Base-by-base conservation (phyloP, 148 eudicot genomes). In the Diospyros kaki region DNA sequence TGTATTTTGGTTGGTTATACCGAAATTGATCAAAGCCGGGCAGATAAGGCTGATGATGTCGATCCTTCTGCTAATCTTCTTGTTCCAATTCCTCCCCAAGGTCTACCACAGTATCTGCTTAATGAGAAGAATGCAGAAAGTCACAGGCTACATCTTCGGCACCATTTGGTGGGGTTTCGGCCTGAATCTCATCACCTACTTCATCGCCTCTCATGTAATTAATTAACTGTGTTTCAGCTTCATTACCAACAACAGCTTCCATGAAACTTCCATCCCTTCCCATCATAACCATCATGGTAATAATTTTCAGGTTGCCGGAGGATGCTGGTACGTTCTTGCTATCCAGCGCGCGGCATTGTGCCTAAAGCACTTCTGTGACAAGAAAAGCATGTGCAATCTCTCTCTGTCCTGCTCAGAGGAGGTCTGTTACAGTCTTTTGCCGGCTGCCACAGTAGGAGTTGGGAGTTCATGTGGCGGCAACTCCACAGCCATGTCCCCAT, bases 141-240 rank as follows among this genome's bases (percentile, higher is more conserved):
- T 89, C 66, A 92, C 97, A 3, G 98, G 98, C 2, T 94, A 92
- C 68, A 76, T 94, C 4, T 94, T 94, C 64, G 97, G 98, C 78
- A 92, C 98, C 79, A 86, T 92, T 44, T 94, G 97, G 97, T 94
- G 97, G 98, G 96, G 97, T 9, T 92, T 94, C 41, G 93, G 86
- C 72, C 92, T 93, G 17, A 93, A 93, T 85, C 93, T 93, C 77
- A 82, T 93, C 9, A 93, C 97, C 14, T 94, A 90, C 82, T 92
- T 91, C 73, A 88, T 93, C 15, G 97, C 90, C 45, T 92, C 97
- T 74, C 97, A 92, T 80, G 97, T 89, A 86, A 88, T 89, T 28
- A 28, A 28, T 28, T 28, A 28, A 28, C 28, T 28, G 28, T 28
- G 0, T 0, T 28, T 28, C 28, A 28, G 28, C 28, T 28, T 28